These are phyloP conservation scores for Fomitopsis pulvina DNA, from an alignment of 768 basidiomycete genomes.

Conservation along the genomic window DNA sequence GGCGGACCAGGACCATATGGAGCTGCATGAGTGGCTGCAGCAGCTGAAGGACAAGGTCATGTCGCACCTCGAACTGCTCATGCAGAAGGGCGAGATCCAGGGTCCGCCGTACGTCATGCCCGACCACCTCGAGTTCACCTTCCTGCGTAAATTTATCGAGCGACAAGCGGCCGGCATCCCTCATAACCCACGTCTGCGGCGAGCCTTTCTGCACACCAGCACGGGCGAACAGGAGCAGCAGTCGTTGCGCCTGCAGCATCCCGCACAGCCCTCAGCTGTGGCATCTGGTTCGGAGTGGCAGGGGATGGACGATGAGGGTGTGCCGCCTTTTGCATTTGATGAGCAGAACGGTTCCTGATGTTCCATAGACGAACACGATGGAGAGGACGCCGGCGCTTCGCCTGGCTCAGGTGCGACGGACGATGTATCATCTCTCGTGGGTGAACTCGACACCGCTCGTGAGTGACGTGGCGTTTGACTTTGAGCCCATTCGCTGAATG, in stretches of 20 bases:
- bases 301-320: constrained; percentile 15
- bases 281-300: constrained; percentile 17
- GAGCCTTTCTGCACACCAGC: constrained; percentile 24
- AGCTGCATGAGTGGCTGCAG: constrained; percentile 82
- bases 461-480: constrained; percentile 17
- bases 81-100: constrained; percentile 84
- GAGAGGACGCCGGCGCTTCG: background rate
- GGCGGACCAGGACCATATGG: constrained; percentile 87
- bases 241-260: background rate
- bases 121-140: constrained; percentile 69
- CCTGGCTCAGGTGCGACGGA: background rate
- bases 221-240: constrained; percentile 8
- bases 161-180: constrained; percentile 68
- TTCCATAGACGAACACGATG: constrained; percentile 2
- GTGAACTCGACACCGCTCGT: constrained; percentile 34
- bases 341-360: background rate
- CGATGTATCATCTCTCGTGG: constrained; percentile 5
- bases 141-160: constrained; percentile 79
- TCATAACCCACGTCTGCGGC: constrained; percentile 76
- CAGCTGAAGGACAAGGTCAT: constrained; percentile 86
- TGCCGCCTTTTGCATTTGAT: background rate
- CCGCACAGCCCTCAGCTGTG: constrained; percentile 11
- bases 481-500: background rate
- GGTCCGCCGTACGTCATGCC: constrained; percentile 80
- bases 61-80: constrained; percentile 80